Base-by-base conservation (phyloP, 371 early-diverging fungal genomes). In the Lichtheimia hyalospora region DNA sequence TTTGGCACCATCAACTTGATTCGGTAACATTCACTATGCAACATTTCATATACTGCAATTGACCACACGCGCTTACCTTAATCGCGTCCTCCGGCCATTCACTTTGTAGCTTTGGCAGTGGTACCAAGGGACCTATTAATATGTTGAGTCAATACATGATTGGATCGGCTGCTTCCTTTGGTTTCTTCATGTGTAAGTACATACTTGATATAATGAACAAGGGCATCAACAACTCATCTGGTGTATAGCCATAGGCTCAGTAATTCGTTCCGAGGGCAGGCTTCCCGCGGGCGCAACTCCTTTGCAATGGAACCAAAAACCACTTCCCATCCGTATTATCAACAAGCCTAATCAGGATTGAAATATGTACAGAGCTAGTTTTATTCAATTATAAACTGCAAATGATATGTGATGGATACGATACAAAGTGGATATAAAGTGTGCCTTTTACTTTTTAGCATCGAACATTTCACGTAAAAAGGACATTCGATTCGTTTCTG, bases 1-100 rank as follows among this genome's bases (percentile, higher is more conserved):
- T 89, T 91, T 71, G 93, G 93, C 21, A 81, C 79, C 51, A 74
- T 87, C 57, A 82, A 83, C 40, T 60, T 88, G n/a, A 71, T 91
- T 64, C 75, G 87, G 91, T 89, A 82, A 62, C 10, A n/a, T 24
- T 14, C 34, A 54, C n/a, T 39, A n/a, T 57, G 25, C 13, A 43
- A 23, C 57, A 25, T 34, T 46, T 46, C 25, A 16, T 21, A 15
- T 16, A 46, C 7, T 46, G 46, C 18, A 15, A 21, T 48, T 16
- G 18, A 50, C 23, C 34, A 52, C 52, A 24, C 43, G 53, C 48
- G 40, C 14, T 25, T 12, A 16, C n/a, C 46, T 46, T n/a, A 46
- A 16, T 46, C 46, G 46, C n/a, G 21, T 46, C n/a, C 10, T 5
- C n/a, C n/a, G n/a, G 46, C 10, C 16, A 46, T 46, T n/a, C 46